Base-by-base conservation (phyloP, 2,329 filamentous ascomycete species). In the Helotiales sp. region DNA sequence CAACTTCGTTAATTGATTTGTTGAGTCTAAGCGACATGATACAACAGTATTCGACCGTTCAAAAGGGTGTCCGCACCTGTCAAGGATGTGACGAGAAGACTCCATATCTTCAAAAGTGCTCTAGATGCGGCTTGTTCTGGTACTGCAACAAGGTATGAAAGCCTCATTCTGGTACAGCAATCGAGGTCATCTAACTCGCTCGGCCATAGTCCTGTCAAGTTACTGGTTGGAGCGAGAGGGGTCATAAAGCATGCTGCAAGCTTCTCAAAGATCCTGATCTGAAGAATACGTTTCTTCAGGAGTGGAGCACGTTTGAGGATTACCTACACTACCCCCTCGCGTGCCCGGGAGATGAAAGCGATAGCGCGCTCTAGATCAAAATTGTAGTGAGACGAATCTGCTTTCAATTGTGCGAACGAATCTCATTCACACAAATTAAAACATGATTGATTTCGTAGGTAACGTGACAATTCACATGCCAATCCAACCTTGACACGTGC, bases 161-260 rank as follows among this genome's bases (percentile, higher is more conserved):
- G 50, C 24, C 47, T 40, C 34, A 40, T 40, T 40, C 34, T 40
- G 34, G 34, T 15, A 40, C 34, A 40, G 34, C 34, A 40, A 40
- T 40, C 15, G 34, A 40, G 34, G 34, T 40, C 15, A 40, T 40
- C 34, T 40, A 40, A 40, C 34, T 7, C 34, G 34, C 34, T 32
- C 61, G 2, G 15, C n/a, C 50, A 32, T 50, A 77, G 74, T 55
- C 66, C 22, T 77, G 75, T 43, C 73, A 77, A 40, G 52, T 22
- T n/a, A 62, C 52, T 67, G 73, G 72, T 43, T 77, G 74, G 75
- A 75, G 69, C 34, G 71, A 75, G 64, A 73, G 75, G 65, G 70
- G 69, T 28, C 75, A 77, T 54, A 76, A 76, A 34, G 59, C 59
- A 34, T 66, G 75, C 64, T 77, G 74, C 66, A 76, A 73, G 66